Percentiles rank a stretch among this genome's conserved stretches.
Evolutionary conservation across 2,329 filamentous ascomycete genomes (phyloP).

Genomic region (Coniella lustricola): DNA sequence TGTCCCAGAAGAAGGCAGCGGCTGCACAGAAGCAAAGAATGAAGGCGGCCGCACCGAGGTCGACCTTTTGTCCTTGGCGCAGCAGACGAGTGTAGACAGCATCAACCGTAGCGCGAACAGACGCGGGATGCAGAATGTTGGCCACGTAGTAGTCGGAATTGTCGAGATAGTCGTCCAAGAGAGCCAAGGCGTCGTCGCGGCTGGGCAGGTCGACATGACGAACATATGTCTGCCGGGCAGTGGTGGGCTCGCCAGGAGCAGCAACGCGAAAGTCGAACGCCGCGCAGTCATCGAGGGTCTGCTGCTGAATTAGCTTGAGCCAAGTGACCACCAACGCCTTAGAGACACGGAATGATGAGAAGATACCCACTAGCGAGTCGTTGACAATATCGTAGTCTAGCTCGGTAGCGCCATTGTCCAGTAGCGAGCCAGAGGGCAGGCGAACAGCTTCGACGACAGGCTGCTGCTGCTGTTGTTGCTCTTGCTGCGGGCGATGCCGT

Average conservation of each 20-base stretch:
- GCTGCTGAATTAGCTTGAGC: too few species aligned
- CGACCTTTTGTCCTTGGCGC: constrained; percentile 8
- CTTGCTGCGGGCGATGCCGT: too few species aligned
- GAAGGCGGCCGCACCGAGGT: constrained; percentile 20
- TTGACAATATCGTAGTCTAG: constrained; percentile 7
- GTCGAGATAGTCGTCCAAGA: constrained; percentile 23
- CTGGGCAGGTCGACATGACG: constrained; percentile 6
- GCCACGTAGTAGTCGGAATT: constrained; percentile 18
- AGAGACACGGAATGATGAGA: neutral
- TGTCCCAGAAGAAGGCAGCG: constrained; percentile 24
- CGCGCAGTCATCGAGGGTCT: constrained; percentile 5
- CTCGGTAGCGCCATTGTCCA: constrained; percentile 3
- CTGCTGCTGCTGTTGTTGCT: neutral
- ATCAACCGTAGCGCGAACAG: constrained; percentile 16
- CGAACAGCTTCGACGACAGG: neutral
- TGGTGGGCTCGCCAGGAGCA: neutral
- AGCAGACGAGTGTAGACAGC: constrained; percentile 18
- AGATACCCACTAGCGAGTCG: constrained; percentile 3
- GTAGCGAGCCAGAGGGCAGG: neutral
- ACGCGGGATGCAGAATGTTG: constrained; percentile 19
- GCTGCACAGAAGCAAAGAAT: constrained; percentile 24
- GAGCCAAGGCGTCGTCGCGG: constrained; percentile 20
- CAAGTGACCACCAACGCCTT: too few species aligned
- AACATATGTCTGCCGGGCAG: neutral
- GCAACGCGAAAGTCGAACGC: constrained; percentile 8